Evolutionary conservation across 208 protist species (phyloP).

Genomic region (Leishmania tarentolae): DNA sequence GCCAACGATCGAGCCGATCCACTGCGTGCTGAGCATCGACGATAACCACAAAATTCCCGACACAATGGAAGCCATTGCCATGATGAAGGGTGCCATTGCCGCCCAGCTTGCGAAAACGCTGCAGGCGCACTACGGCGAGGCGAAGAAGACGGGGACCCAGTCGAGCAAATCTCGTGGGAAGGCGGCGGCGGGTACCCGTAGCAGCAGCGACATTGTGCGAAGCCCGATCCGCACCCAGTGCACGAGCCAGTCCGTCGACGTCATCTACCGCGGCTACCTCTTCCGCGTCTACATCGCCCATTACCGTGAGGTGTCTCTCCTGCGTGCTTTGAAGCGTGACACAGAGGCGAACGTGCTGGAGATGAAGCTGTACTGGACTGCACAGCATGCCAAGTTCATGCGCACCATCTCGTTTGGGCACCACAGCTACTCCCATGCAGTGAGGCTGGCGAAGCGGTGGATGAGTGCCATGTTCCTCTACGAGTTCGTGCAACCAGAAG

Average conservation of each 20-base stretch:
- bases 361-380: slow-evolving; percentile 85
- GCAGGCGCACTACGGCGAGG: slow-evolving; percentile 43
- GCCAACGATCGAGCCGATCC: slow-evolving; percentile 72
- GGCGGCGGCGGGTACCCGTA: slow-evolving; percentile 8
- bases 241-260: slow-evolving; percentile 75
- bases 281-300: slow-evolving; percentile 89
- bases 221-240: slow-evolving; percentile 52
- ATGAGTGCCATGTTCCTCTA: slow-evolving; percentile 75
- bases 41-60: slow-evolving; percentile 87
- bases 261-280: slow-evolving; percentile 81
- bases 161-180: slow-evolving; percentile 14
- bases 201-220: slow-evolving; percentile 9
- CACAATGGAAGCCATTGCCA: slow-evolving; percentile 77
- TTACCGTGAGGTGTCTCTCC: slow-evolving; percentile 86
- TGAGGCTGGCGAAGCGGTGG: slow-evolving; percentile 82
- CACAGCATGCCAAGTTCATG: slow-evolving; percentile 84
- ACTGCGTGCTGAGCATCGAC: slow-evolving; percentile 83
- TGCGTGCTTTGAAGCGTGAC: slow-evolving; percentile 73
- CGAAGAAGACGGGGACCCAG: neutral
- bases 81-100: slow-evolving; percentile 88
- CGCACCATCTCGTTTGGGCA: slow-evolving; percentile 77
- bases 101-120: slow-evolving; percentile 83
- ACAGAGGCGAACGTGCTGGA: slow-evolving; percentile 74
- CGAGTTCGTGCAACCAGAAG: slow-evolving; percentile 85
- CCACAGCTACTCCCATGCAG: slow-evolving; percentile 70